Conservation (phyloP, 179 eudicot genomes). For the Corrigiola litoralis region DNA sequence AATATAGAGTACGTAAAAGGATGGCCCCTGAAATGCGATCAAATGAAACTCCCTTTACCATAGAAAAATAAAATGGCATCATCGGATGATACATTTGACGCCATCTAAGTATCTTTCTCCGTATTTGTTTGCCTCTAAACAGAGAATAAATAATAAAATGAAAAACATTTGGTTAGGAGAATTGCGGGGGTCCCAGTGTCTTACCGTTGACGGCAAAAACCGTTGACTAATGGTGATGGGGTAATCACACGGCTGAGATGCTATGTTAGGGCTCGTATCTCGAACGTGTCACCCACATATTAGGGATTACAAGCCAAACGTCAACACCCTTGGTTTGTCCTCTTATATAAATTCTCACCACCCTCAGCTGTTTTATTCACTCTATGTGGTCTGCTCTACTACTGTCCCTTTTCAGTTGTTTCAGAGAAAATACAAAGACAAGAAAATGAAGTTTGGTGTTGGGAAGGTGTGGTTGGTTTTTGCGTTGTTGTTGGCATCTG, state of each 20-base stretch:
- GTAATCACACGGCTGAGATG: too few species aligned
- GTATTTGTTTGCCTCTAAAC: too few species aligned
- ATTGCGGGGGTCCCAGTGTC: slow-evolving; percentile 4
- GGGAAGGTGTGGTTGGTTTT: background rate
- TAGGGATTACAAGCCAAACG: background rate
- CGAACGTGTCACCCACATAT: slow-evolving; percentile 1
- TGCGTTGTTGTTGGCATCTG: slow-evolving; percentile 6
- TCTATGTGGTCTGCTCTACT: too few species aligned
- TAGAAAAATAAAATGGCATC: too few species aligned
- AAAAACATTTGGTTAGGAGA: background rate
- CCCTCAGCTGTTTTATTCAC: background rate
- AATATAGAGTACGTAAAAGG: too few species aligned
- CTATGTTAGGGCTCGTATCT: slow-evolving; percentile 13
- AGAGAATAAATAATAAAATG: background rate
- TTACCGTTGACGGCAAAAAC: slow-evolving; percentile 1
- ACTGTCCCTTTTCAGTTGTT: background rate
- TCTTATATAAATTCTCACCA: background rate
- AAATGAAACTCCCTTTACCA: too few species aligned
- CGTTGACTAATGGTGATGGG: slow-evolving; percentile 14
- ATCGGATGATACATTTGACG: too few species aligned
- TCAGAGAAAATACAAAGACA: background rate
- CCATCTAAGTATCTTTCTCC: too few species aligned
- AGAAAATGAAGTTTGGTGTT: background rate
- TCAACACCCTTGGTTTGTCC: background rate
- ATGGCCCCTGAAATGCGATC: too few species aligned